Evolutionary conservation across 257 asterid species (phyloP).

Genomic region (Paraleonurus japonicus): DNA sequence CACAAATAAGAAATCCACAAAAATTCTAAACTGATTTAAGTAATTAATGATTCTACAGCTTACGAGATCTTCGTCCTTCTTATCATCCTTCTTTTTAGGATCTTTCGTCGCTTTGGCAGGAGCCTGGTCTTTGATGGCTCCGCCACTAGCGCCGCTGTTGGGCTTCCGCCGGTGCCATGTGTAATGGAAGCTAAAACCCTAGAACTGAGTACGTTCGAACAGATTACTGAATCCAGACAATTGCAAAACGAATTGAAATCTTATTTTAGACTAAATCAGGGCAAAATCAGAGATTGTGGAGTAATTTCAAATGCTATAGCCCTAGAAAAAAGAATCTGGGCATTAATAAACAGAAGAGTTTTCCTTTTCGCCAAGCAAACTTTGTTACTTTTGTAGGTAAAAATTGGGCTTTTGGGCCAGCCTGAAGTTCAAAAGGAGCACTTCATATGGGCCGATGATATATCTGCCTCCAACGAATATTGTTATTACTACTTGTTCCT

Average conservation of each 20-base stretch:
- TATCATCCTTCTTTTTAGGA: constrained; percentile 86
- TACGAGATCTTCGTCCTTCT: constrained; percentile 96
- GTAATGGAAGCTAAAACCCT: constrained; percentile 33
- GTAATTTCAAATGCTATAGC: constrained; percentile 16
- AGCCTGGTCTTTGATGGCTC: constrained; percentile 54
- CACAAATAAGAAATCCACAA: background rate
- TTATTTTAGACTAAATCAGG: background rate
- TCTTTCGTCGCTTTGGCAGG: constrained; percentile 66
- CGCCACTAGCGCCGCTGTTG: constrained; percentile 43
- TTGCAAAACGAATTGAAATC: background rate
- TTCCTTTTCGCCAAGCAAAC: constrained; percentile 36
- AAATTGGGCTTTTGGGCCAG: constrained; percentile 19
- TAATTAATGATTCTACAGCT: constrained; percentile 28
- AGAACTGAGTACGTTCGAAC: constrained; percentile 9
- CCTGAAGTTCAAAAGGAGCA: background rate
- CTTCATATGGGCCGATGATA: background rate
- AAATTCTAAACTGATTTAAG: constrained; percentile 8
- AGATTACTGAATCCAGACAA: background rate
- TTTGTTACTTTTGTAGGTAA: background rate
- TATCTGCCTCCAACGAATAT: too few relatives aligned
- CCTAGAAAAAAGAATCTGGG: constrained; percentile 1
- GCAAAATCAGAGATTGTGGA: background rate
- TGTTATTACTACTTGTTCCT: too few relatives aligned
- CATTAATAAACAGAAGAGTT: constrained; percentile 11
- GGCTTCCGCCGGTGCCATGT: constrained; percentile 56